Percentiles rank a stretch among this genome's conserved stretches.
phyloP scores from a whole-genome alignment of 768 basidiomycete species.

The Tricholoma saponaceum region DNA sequence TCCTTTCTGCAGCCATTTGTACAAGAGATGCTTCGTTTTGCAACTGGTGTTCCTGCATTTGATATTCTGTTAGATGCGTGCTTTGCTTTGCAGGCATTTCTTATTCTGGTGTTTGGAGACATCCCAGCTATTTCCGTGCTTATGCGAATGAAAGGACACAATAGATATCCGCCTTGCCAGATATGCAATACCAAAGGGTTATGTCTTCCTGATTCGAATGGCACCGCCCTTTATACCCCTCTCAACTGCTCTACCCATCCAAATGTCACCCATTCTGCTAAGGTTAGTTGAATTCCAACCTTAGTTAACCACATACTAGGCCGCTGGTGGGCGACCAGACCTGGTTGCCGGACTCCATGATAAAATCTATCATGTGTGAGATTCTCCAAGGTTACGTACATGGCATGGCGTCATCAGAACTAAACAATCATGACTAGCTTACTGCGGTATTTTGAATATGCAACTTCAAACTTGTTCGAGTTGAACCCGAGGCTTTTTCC shows the following conservation, averaged over 20 bases:
- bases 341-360: no score
- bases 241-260: slow-evolving; percentile 14
- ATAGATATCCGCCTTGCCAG: slow-evolving; percentile 22
- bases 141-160: slow-evolving; percentile 33
- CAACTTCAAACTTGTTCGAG: no score
- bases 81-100: slow-evolving; percentile 15
- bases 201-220: background rate
- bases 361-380: no score
- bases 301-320: no score
- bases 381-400: no score
- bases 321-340: no score
- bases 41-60: background rate
- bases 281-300: no score
- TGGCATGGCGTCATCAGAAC: no score
- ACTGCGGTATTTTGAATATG: no score
- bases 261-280: slow-evolving; percentile 3
- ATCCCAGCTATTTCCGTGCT: slow-evolving; percentile 6
- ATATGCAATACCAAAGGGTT: slow-evolving; percentile 21
- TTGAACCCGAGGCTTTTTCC: no score
- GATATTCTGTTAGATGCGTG: background rate
- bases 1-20: slow-evolving; percentile 36
- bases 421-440: no score
- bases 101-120: slow-evolving; percentile 19
- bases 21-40: slow-evolving; percentile 27
- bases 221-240: slow-evolving; percentile 18